phyloP scores from a whole-genome alignment of 2,329 filamentous ascomycete species.

The Aspergillus intermedius region DNA sequence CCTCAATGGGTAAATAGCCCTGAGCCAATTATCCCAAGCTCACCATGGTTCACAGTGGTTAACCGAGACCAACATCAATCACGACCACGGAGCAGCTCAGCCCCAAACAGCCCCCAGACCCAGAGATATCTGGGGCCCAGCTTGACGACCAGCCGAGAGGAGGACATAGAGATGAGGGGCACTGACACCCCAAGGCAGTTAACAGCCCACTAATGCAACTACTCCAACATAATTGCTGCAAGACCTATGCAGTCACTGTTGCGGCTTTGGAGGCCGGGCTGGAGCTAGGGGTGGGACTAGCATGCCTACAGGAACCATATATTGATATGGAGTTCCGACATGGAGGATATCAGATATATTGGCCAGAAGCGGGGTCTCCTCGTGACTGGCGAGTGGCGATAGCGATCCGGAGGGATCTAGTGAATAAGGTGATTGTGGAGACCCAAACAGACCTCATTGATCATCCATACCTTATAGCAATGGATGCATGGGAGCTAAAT shows the following conservation, averaged over 20 bases:
- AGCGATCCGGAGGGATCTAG: neutral
- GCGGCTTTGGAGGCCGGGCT: too few relatives aligned
- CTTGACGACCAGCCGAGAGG: neutral
- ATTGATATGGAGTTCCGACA: too few relatives aligned
- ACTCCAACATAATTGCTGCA: too few relatives aligned
- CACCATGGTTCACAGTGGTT: neutral
- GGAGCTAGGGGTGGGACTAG: too few relatives aligned
- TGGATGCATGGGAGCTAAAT: neutral
- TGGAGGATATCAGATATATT: too few relatives aligned
- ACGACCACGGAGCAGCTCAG: neutral
- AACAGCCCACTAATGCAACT: neutral
- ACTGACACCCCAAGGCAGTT: neutral
- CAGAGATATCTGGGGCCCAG: neutral
- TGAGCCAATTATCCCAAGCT: neutral
- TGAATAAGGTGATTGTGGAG: neutral
- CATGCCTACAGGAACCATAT: too few relatives aligned
- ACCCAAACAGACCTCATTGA: neutral
- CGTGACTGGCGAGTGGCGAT: neutral
- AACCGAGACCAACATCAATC: neutral
- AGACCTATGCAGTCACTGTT: too few relatives aligned
- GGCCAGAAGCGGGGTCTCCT: too few relatives aligned
- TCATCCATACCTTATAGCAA: neutral
- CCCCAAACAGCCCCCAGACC: neutral
- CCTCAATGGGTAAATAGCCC: neutral
- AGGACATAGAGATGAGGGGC: neutral